These are phyloP conservation scores for Tilletiaria anomala DNA, from an alignment of 1,284 basidiomycete species.

Conservation along the genomic window DNA sequence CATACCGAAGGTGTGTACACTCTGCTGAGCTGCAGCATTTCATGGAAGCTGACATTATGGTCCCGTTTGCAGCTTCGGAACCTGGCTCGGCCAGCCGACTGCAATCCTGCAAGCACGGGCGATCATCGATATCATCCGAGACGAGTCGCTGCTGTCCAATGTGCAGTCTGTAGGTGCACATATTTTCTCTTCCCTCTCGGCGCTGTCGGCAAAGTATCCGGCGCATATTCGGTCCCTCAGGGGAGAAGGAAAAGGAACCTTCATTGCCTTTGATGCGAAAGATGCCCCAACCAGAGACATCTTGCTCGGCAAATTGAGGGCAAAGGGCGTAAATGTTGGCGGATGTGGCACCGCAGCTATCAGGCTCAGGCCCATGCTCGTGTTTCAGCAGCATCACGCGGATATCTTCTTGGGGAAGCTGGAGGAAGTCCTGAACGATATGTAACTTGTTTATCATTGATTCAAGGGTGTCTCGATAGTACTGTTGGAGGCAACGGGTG, in stretches of 20 bases:
- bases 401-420: slow-evolving; percentile 41
- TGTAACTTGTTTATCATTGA: slow-evolving; percentile 5
- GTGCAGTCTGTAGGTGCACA: slow-evolving; percentile 40
- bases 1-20: slow-evolving; percentile 43
- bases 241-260: slow-evolving; percentile 45
- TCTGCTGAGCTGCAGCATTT: background rate
- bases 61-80: slow-evolving; percentile 21
- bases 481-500: no score
- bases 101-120: slow-evolving; percentile 45
- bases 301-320: slow-evolving; percentile 43
- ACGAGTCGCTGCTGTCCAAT: slow-evolving; percentile 40
- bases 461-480: no score
- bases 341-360: slow-evolving; percentile 41
- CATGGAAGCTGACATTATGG: background rate
- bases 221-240: slow-evolving; percentile 40
- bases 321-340: slow-evolving; percentile 43
- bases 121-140: slow-evolving; percentile 44
- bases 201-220: slow-evolving; percentile 23
- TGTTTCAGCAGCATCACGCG: slow-evolving; percentile 43
- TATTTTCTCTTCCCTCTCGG: slow-evolving; percentile 36
- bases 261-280: slow-evolving; percentile 45
- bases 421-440: slow-evolving; percentile 28
- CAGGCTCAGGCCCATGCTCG: slow-evolving; percentile 45
- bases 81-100: slow-evolving; percentile 44
- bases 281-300: slow-evolving; percentile 40